phyloP scores from a whole-genome alignment of 306 rosid genomes.

The Fagus crenata region DNA sequence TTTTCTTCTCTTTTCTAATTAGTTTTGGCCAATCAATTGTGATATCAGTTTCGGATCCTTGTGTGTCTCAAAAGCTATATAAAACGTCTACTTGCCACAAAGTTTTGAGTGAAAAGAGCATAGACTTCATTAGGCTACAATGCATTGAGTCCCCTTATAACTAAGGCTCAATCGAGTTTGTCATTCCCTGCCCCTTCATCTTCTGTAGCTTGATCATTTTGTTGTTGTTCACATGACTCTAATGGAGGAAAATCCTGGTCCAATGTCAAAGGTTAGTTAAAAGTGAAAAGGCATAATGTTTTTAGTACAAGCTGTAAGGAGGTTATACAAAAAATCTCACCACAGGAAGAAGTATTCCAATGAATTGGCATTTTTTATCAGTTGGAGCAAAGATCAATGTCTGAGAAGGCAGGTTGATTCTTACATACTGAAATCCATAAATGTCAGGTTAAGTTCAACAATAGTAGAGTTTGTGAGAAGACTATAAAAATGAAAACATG shows the following conservation, averaged over 20 bases:
- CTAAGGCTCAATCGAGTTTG: neutral
- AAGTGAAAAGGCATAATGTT: neutral
- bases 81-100: neutral
- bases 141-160: neutral
- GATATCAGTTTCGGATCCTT: too few relatives aligned
- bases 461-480: neutral
- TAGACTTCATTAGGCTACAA: neutral
- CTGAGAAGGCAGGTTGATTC: constrained; percentile 15
- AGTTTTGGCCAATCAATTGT: too few relatives aligned
- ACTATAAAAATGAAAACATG: neutral
- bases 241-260: neutral
- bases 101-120: neutral
- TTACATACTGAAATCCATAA: constrained; percentile 27
- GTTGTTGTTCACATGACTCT: neutral
- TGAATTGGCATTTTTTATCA: neutral
- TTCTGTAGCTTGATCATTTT: neutral
- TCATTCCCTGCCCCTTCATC: neutral
- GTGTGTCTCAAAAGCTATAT: too few relatives aligned
- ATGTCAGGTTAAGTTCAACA: neutral
- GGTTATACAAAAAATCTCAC: constrained; percentile 3
- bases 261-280: neutral
- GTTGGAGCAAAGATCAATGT: constrained; percentile 20
- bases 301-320: neutral
- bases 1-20: too few relatives aligned
- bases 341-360: constrained; percentile 25